Evolutionary conservation across 345 rosid genomes (phyloP), one percentile per base, ranked within the genome.

Genomic region (Pugionium cornutum): DNA sequence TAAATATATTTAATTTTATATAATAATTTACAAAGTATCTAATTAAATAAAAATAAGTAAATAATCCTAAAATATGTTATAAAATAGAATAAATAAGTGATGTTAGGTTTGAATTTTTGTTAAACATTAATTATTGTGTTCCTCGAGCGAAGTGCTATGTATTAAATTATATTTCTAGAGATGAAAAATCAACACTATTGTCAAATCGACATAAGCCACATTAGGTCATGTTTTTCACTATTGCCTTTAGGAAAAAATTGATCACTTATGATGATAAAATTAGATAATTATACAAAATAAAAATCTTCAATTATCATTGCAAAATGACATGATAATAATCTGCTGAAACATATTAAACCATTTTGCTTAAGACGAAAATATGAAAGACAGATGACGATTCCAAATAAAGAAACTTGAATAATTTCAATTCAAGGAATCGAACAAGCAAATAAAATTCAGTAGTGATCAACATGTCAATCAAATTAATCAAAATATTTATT

Each of bases 391-490:
- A n/a, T n/a, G n/a, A n/a, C n/a, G n/a, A n/a, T n/a, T n/a, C n/a
- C n/a, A n/a, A n/a, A n/a, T n/a, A n/a, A n/a, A n/a, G n/a, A n/a
- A n/a, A n/a, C n/a, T n/a, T n/a, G n/a, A n/a, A n/a, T n/a, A n/a
- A n/a, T n/a, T n/a, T n/a, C n/a, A n/a, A n/a, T n/a, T 73, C 67
- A 66, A 73, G 55, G 50, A 25, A 9, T 3, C 30, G 4, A 44
- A 72, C 56, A 58, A 4, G 40, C 48, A 32, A 51, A 36, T 4
- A 52, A 52, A 52, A 30, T 26, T 2, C n/a, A 67, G 77, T 74
- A 74, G 73, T 74, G 77, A 74, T 35, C 64, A 67, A 62, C 77
- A 74, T 74, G 77, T 67, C 59, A 67, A 59, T 73, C 68, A 62
- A 67, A 58, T 66, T 40, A 40, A 73, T 53, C 62, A 52, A 65